These are phyloP conservation scores for Rhododendron williamsianum DNA, from an alignment of 148 eudicot species.

Conservation along the genomic window DNA sequence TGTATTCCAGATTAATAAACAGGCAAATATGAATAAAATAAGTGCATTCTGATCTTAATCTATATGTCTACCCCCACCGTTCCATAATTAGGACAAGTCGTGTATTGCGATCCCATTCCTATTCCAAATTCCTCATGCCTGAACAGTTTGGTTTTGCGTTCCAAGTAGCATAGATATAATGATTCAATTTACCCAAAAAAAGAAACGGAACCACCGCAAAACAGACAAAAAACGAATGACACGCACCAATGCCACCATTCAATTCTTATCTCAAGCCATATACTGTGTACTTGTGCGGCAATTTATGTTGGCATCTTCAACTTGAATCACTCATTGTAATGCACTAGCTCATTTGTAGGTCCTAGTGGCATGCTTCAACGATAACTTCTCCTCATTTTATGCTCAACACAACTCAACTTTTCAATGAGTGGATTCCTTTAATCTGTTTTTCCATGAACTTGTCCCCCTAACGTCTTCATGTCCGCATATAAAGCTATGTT, in stretches of 20 bases:
- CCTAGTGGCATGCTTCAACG: background rate
- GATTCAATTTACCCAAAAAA: background rate
- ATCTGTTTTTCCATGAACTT: background rate
- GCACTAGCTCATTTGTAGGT: background rate
- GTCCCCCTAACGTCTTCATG: background rate
- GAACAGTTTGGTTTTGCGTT: background rate
- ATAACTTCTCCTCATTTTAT: background rate
- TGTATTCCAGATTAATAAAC: background rate
- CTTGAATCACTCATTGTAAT: background rate
- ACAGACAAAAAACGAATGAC: background rate
- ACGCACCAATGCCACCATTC: background rate
- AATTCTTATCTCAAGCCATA: background rate
- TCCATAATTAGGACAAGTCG: background rate
- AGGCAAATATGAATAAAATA: background rate
- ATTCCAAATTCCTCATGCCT: background rate
- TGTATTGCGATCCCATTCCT: background rate
- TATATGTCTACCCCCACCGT: background rate
- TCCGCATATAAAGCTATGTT: background rate
- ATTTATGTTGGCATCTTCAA: background rate
- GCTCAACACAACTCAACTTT: background rate
- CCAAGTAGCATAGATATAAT: background rate
- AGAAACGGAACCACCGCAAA: background rate
- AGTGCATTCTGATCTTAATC: background rate
- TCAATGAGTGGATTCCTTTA: slow-evolving; percentile 2
- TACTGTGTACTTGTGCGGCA: background rate